Conservation (phyloP, 352 stramenopile genomes). For the Elongisporangium undulatum region DNA sequence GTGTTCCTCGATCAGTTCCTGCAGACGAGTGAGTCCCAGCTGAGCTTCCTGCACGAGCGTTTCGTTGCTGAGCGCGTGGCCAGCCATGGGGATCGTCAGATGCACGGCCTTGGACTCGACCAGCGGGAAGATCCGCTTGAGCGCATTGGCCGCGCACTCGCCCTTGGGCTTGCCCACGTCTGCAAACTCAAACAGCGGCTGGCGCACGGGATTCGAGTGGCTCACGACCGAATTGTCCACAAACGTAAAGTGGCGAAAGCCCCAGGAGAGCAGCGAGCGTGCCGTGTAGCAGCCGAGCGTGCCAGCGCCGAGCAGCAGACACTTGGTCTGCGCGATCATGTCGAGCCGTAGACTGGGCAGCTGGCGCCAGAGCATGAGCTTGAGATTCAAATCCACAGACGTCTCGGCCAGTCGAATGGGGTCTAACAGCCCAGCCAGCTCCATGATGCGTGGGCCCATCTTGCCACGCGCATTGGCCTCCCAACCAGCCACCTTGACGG, state of each 20-base stretch:
- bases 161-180: constrained; percentile 96
- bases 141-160: constrained; percentile 87
- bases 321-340: constrained; percentile 87
- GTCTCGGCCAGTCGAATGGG: constrained; percentile 91
- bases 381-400: constrained; percentile 98
- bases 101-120: constrained; percentile 85
- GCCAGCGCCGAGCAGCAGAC: constrained; percentile 92
- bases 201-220: constrained; percentile 97
- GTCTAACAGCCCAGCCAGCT: constrained; percentile 67
- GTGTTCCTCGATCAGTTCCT: constrained; percentile 88
- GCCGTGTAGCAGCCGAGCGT: constrained; percentile 98
- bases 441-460: constrained; percentile 68
- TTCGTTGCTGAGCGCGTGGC: constrained; percentile 82
- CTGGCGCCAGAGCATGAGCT: constrained; percentile 98
- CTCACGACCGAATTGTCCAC: constrained; percentile 97
- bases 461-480: constrained; percentile 73
- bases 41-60: constrained; percentile 61
- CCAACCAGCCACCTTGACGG: constrained; percentile 57
- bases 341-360: constrained; percentile 94
- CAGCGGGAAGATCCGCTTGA: constrained; percentile 92
- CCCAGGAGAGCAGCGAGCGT: constrained; percentile 95
- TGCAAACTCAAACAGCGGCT: constrained; percentile 94
- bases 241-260: constrained; percentile 96
- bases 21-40: constrained; percentile 70
- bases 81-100: constrained; percentile 99